Percentiles rank a stretch among this genome's conserved stretches.
These are phyloP conservation scores for Parachaetomium inaequale DNA, from an alignment of 495 filamentous ascomycete species.

Conservation along the genomic window DNA sequence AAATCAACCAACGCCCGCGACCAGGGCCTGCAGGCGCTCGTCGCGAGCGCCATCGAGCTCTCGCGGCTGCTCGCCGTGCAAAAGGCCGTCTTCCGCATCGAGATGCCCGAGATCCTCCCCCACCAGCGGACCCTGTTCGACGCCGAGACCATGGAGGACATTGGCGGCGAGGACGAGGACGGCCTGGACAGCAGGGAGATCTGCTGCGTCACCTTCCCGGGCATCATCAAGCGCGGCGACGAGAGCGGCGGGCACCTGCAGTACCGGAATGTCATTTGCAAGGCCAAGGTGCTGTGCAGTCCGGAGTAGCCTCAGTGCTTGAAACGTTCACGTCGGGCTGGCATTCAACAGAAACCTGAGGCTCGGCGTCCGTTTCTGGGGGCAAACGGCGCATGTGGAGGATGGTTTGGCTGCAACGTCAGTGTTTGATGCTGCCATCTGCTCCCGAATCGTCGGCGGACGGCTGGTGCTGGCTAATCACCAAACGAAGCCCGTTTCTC, in stretches of 20 bases:
- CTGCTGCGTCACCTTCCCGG: conserved; percentile 51
- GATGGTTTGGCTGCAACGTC: not conserved
- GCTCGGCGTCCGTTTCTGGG: not conserved
- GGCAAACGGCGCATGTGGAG: not conserved
- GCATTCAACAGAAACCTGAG: not conserved
- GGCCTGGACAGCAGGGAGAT: conserved; percentile 43
- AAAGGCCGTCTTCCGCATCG: conserved; percentile 49
- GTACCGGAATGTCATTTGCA: conserved; percentile 53
- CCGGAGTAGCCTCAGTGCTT: conserved; percentile 37
- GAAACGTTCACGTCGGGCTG: not conserved
- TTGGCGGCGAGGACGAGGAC: conserved; percentile 55
- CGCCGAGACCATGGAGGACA: conserved; percentile 52
- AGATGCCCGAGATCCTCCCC: conserved; percentile 48
- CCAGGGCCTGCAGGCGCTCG: conserved; percentile 42
- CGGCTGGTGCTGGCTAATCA: not conserved
- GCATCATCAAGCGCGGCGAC: conserved; percentile 53
- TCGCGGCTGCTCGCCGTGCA: conserved; percentile 50
- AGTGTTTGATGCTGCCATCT: not conserved
- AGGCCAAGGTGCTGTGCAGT: conserved; percentile 52
- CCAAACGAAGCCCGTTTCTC: not conserved
- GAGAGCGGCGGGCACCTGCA: conserved; percentile 52
- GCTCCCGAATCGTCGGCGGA: not conserved
- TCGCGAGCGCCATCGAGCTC: conserved; percentile 48
- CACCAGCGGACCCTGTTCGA: conserved; percentile 51
- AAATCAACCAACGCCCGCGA: conserved; percentile 44